These are phyloP conservation scores for Gossypium gossypioides DNA, from an alignment of 441 rosid genomes.

Conservation along the genomic window DNA sequence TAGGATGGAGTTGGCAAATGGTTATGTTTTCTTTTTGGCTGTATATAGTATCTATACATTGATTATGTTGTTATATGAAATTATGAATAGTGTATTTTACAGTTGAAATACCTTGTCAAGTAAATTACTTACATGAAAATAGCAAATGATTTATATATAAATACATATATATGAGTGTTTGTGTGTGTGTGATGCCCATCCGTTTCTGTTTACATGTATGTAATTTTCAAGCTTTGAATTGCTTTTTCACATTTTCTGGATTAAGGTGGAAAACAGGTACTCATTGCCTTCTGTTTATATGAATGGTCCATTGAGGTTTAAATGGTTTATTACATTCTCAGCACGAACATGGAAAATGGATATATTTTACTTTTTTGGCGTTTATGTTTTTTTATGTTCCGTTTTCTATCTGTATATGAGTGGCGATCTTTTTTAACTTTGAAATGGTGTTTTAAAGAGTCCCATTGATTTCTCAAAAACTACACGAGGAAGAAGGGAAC, in stretches of 20 bases:
- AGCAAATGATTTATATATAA: neutral
- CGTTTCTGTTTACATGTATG: neutral
- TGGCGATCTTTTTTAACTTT: neutral
- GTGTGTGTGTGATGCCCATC: neutral
- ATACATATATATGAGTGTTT: no score
- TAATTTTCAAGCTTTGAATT: neutral
- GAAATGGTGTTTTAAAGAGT: neutral
- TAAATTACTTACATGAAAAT: neutral
- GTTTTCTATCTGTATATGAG: neutral
- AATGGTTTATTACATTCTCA: neutral
- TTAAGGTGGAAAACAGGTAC: neutral
- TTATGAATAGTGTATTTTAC: neutral
- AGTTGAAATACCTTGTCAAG: neutral
- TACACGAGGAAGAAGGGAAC: neutral
- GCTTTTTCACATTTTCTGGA: neutral
- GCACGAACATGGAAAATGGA: neutral
- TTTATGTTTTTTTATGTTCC: neutral
- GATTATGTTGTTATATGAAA: neutral
- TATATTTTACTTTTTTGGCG: neutral
- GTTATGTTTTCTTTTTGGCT: neutral
- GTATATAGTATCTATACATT: neutral
- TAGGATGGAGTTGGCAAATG: no score
- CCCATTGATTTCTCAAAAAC: neutral
- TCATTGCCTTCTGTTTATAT: neutral
- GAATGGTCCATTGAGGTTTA: neutral